Conservation (phyloP, 2,329 filamentous ascomycete genomes). For the Mollisia scopiformis region DNA sequence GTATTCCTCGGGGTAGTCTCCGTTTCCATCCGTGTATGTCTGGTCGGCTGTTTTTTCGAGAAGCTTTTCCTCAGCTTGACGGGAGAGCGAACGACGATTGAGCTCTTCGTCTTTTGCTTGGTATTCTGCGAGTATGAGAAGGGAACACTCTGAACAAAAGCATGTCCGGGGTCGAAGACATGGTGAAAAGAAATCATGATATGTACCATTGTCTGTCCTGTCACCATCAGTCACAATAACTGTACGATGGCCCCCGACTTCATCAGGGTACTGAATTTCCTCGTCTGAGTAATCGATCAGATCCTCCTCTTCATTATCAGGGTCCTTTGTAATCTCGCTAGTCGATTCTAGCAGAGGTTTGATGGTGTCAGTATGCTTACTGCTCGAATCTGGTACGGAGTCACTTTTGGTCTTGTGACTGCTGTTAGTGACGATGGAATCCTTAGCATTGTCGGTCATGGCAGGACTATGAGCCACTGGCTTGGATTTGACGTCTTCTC, state of each 20-base stretch:
- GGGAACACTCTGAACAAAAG: conserved; percentile 32
- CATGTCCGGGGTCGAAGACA: conserved; percentile 30
- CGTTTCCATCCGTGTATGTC: not conserved
- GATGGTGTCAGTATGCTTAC: not conserved
- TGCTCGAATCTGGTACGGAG: not conserved
- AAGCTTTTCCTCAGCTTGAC: conserved; percentile 7
- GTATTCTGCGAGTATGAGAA: conserved; percentile 28
- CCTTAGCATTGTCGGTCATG: not conserved
- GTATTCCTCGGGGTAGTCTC: conserved; percentile 7
- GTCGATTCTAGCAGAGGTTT: not conserved
- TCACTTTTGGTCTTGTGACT: not conserved
- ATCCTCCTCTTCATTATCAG: conserved; percentile 41
- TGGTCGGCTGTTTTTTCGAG: conserved; percentile 2
- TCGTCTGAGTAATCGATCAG: conserved; percentile 53
- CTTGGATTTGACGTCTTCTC: not conserved
- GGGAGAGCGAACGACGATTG: conserved; percentile 27
- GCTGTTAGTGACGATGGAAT: not conserved
- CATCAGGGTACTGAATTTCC: conserved; percentile 37
- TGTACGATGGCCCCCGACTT: conserved; percentile 2
- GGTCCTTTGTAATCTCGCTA: not conserved
- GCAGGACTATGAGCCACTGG: not conserved
- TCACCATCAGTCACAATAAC: conserved; percentile 12
- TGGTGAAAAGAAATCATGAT: conserved; percentile 22
- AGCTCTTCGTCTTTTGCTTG: conserved; percentile 27
- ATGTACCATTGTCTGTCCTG: conserved; percentile 31